Conservation (phyloP, 148 eudicot genomes). For the Salicornia ramosissima region DNA sequence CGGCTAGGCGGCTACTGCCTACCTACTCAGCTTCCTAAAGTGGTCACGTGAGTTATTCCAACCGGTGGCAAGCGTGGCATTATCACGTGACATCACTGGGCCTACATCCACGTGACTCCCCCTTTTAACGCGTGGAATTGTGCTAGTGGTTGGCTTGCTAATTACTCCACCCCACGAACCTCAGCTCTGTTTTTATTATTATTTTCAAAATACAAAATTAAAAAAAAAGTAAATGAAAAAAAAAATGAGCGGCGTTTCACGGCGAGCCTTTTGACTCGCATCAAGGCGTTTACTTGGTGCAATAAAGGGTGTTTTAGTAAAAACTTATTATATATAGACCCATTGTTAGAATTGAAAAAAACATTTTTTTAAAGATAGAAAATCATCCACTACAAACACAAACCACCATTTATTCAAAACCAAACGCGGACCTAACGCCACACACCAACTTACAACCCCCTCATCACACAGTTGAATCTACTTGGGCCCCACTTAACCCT, state of each 20-base stretch:
- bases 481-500: conserved; percentile 6
- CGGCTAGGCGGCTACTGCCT: neutral
- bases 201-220: neutral
- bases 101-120: conserved; percentile 15
- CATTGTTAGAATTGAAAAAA: neutral
- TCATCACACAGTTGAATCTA: neutral
- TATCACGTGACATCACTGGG: neutral
- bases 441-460: conserved; percentile 19
- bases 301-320: too few relatives aligned
- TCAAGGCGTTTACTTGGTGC: too few relatives aligned
- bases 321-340: too few relatives aligned
- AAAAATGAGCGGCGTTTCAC: conserved; percentile 23
- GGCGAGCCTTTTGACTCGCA: conserved; percentile 20
- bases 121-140: conserved; percentile 12
- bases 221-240: neutral
- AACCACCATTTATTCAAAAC: conserved; percentile 4
- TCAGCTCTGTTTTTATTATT: neutral
- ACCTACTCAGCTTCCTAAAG: neutral
- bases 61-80: conserved; percentile 13
- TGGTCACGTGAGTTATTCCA: neutral
- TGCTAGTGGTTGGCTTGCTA: conserved; percentile 14
- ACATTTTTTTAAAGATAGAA: neutral
- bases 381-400: neutral
- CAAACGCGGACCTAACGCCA: conserved; percentile 31
- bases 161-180: conserved; percentile 16